Conservation (phyloP, 805 yeast genomes). For the Cyberlindnera xishuangbannaensis region DNA sequence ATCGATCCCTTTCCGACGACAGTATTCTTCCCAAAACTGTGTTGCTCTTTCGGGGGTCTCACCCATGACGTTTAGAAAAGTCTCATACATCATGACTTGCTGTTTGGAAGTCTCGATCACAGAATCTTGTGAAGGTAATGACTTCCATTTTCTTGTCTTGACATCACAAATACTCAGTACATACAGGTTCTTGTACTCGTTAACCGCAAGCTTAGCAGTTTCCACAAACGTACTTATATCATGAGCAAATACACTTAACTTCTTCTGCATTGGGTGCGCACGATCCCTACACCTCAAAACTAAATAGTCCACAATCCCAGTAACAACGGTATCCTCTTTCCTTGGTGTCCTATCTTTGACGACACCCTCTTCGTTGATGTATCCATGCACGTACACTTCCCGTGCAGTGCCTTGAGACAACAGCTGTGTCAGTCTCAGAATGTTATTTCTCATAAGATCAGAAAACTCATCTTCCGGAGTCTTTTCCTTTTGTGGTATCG, state of each 20-base stretch:
- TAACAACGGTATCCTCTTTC: constrained; percentile 38
- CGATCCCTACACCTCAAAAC: constrained; percentile 14
- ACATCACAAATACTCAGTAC: constrained; percentile 45
- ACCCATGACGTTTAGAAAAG: constrained; percentile 38
- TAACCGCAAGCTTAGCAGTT: constrained; percentile 11
- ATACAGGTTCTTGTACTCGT: constrained; percentile 12
- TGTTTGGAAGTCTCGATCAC: constrained; percentile 44
- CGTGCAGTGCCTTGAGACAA: constrained; percentile 48
- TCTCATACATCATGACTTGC: constrained; percentile 59
- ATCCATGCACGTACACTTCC: constrained; percentile 46
- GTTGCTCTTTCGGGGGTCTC: constrained; percentile 30
- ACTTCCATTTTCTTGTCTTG: constrained; percentile 47
- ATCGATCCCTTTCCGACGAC: constrained; percentile 40
- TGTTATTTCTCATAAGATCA: constrained; percentile 36
- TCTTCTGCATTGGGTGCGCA: constrained; percentile 9
- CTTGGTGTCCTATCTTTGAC: constrained; percentile 8
- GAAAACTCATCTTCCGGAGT: constrained; percentile 21
- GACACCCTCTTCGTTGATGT: constrained; percentile 12
- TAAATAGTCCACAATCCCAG: constrained; percentile 61
- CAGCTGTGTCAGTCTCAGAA: constrained; percentile 37
- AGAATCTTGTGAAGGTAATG: constrained; percentile 43
- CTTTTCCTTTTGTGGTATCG: constrained; percentile 1
- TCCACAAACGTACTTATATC: constrained; percentile 14
- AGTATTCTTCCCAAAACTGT: constrained; percentile 39
- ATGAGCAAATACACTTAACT: not conserved